phyloP scores from a whole-genome alignment of 176 grass and related monocot genomes.

The Oryza glaberrima region DNA sequence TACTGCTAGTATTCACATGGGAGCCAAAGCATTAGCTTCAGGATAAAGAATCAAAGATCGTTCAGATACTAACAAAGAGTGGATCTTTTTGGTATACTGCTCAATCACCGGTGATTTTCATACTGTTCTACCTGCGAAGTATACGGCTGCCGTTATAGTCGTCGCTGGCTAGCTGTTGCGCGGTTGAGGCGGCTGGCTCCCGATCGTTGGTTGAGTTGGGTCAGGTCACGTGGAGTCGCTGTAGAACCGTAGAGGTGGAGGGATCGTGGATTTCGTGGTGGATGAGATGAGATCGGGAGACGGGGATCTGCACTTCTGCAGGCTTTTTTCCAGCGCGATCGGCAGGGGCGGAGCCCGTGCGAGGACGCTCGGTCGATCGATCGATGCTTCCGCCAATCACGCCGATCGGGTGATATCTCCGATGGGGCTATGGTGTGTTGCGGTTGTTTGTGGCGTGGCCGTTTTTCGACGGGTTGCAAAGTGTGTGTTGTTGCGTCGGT shows the following conservation, averaged over 20 bases:
- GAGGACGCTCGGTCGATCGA: background rate
- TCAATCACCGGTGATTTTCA: background rate
- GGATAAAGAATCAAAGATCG: background rate
- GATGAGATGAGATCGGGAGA: constrained; percentile 31
- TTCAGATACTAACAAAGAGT: background rate
- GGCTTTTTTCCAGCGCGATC: constrained; percentile 45
- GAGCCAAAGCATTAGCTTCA: background rate
- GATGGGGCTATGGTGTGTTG: constrained; percentile 4
- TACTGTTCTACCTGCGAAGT: background rate
- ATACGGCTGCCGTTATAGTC: background rate
- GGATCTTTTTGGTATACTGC: background rate
- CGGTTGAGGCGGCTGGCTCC: constrained; percentile 7
- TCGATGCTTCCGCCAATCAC: constrained; percentile 36
- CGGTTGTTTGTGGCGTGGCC: constrained; percentile 16
- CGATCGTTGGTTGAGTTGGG: constrained; percentile 33
- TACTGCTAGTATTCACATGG: background rate
- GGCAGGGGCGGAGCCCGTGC: background rate
- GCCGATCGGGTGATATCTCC: constrained; percentile 3
- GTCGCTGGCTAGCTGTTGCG: background rate
- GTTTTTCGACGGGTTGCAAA: constrained; percentile 16
- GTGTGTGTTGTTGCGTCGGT: background rate
- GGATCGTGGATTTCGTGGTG: background rate
- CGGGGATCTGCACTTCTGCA: constrained; percentile 25
- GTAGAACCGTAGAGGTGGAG: constrained; percentile 9
- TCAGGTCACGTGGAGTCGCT: constrained; percentile 38